Evolutionary conservation across 495 filamentous ascomycete genomes (phyloP), one percentile per base, ranked within the genome.

Genomic region (Daldinia grandis): DNA sequence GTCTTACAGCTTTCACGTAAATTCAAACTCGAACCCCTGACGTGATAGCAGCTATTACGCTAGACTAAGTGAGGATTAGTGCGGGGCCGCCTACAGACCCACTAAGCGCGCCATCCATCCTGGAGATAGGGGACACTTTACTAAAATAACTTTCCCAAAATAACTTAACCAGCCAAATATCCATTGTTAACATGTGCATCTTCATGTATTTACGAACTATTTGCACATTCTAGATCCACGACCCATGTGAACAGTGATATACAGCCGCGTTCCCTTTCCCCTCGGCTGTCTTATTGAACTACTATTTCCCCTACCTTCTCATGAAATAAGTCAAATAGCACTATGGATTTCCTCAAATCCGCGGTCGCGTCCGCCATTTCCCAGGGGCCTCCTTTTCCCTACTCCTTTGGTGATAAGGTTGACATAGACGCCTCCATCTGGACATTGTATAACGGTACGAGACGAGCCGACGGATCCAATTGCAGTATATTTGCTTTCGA

Each of bases 401-500:
- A 96, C 78, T 90, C 86, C 19, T 93, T 98, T 72, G 94, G 94
- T 71, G 95, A 99, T 79, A 86, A 90, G 76, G 90, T 97, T 51
- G 94, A 97, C 71, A 81, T 93, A 30, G 92, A 95, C 75, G 88
- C 92, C 72, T 94, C 94, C 19, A 92, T 98, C 62, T 98, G 95
- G 95, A 90, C 89, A 4, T 83, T 99, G 25, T 87, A 93, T 78
- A 97, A 98, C 81, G 95, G 93, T 62, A 97, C 91, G 58, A 93
- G 91, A 84, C 88, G 92, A 78, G 93, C 97, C 80, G 95, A 98
- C 78, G 89, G 92, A 38, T 96, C 93, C 0, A 87, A 91, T 66
- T 99, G 95, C 81, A 97, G 93, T 83, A 93, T 99, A 44, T 98
- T 99, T 79, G 91, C 93, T 50, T 99, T 98, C 83, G 95, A 98